Percentiles rank a stretch among this genome's conserved stretches.
phyloP scores from a whole-genome alignment of 176 grass and related monocot genomes.

The Alloteropsis semialata region DNA sequence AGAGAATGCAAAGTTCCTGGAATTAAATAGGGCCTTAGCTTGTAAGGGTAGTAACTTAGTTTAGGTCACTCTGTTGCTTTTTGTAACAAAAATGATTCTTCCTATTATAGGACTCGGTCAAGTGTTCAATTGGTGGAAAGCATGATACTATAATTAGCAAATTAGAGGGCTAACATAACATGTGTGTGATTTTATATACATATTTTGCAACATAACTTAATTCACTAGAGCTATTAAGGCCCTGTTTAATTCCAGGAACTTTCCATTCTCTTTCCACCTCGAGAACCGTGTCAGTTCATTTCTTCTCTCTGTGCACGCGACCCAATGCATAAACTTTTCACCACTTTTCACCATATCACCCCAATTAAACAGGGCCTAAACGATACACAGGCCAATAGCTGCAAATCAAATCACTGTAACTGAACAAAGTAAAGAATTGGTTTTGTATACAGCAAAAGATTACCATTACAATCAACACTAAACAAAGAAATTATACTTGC shows the following conservation, averaged over 20 bases:
- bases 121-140: conserved; percentile 1
- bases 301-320: too few species aligned
- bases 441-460: conserved; percentile 8
- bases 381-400: background rate
- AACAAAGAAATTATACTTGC: conserved; percentile 14
- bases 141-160: background rate
- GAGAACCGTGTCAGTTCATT: too few species aligned
- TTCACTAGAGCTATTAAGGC: background rate
- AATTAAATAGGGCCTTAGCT: too few species aligned
- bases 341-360: too few species aligned
- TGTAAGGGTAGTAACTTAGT: background rate
- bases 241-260: too few species aligned
- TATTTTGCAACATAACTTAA: background rate
- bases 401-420: background rate
- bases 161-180: background rate
- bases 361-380: background rate
- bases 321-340: too few species aligned
- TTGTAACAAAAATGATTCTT: background rate
- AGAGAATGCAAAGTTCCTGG: too few species aligned
- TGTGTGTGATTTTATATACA: conserved; percentile 1
- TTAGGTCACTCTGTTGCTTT: background rate
- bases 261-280: too few species aligned
- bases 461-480: background rate
- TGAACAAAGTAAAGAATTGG: background rate
- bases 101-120: background rate